Evolutionary conservation across 352 stramenopile genomes (phyloP), one percentile per base, ranked within the genome.

Genomic region (Paralagenidium karlingii): DNA sequence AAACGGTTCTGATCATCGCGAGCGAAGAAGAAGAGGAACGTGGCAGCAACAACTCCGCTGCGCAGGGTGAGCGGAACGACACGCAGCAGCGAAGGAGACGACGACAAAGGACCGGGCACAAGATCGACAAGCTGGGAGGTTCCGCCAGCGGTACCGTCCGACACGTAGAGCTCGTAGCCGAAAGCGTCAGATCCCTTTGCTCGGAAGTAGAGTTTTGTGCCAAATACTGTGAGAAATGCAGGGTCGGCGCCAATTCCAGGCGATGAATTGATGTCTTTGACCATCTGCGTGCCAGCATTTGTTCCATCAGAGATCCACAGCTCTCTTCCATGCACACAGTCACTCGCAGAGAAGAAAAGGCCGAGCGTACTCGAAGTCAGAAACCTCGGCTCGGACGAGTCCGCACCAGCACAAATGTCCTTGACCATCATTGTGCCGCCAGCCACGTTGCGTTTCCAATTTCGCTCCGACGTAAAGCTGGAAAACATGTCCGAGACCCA

Each of bases 301-400:
- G 58, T 60, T 15, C 68, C 70, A 40, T 77, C 63, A 6, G 48
- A 76, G 18, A 58, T 24, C 75, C 76, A 93, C 11, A 93, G 58
- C 46, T 92, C 78, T 6, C 56, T 48, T 7, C 80, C 78, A 30
- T 68, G 52, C 10, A 60, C 42, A 30, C 78, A 67, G 51, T 93
- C 76, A 12, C 60, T 57, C 1, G 80, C 80, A 1, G 54, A 43
- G 44, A 93, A 92, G 39, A 79, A 83, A 2, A 89, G 46, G 16
- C 59, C 53, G 2, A 51, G 11, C 0, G 46, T 28, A 8, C 49
- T 51, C 19, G 63, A 16, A 3, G 22, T 20, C 15, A 92, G 47
- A 36, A 71, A 61, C n/a, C 43, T 45, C 13, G 80, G 80, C 11
- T 58, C 24, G 2, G 75, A 90, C 3, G 53, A 65, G 18, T 31